Percentiles rank a stretch among this genome's conserved stretches.
Conservation (phyloP, 2,329 filamentous ascomycete genomes). For the Fusarium dimerum region DNA sequence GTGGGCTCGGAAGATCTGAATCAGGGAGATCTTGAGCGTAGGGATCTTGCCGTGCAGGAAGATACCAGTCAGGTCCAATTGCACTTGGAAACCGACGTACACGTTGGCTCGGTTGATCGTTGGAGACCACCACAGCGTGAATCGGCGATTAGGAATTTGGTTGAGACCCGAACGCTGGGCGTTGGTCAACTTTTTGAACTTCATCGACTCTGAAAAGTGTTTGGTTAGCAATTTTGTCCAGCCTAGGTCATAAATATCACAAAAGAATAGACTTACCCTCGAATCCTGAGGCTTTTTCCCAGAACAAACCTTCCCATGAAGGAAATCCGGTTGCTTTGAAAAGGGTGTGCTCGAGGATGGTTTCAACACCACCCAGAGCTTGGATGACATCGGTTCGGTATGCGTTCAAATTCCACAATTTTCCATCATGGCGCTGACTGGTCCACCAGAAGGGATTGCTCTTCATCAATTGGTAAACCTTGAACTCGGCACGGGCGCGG, state of each 20-base stretch:
- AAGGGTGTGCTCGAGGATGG: conserved; percentile 92
- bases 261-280: no score
- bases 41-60: conserved; percentile 99
- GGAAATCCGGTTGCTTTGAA: conserved; percentile 98
- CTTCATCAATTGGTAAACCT: conserved; percentile 98
- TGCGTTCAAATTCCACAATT: conserved; percentile 94
- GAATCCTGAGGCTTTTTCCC: conserved; percentile 62
- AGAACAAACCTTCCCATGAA: conserved; percentile 95
- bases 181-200: conserved; percentile 98
- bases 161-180: conserved; percentile 95
- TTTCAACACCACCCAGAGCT: conserved; percentile 93
- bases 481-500: conserved; percentile 93
- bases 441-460: conserved; percentile 99
- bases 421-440: conserved; percentile 93
- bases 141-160: conserved; percentile 97
- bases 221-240: no score
- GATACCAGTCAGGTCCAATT: conserved; percentile 95
- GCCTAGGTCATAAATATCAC: no score
- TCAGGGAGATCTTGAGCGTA: conserved; percentile 94
- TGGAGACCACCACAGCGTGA: conserved; percentile 96
- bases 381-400: conserved; percentile 98
- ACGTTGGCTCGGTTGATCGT: conserved; percentile 96
- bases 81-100: conserved; percentile 98
- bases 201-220: conserved; percentile 69
- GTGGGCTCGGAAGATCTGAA: conserved; percentile 99